Base-by-base conservation (phyloP, 2,329 filamentous ascomycete genomes). In the Colletotrichum simmondsii region DNA sequence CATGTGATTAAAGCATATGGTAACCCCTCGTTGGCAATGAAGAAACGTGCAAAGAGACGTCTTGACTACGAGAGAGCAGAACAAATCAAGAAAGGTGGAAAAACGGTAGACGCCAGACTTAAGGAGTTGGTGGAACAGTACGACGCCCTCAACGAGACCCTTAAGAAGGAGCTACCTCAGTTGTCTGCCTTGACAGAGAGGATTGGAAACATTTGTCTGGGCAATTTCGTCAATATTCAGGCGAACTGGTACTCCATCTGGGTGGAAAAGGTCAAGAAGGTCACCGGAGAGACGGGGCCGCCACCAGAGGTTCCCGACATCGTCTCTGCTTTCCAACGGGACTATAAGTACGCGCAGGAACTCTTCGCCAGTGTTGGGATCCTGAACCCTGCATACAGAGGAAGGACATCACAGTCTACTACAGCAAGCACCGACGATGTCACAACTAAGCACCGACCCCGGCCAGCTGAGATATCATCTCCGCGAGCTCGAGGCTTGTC, bases 21-120 rank as follows among this genome's bases (percentile, higher is more conserved):
- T 65, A 93, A 94, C 46, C 95, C 96, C 2, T 94, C 95, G 61
- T 90, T 95, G 72, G 93, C 97, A 4, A 98, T 98, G 91, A 94
- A 95, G 80, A 98, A 98, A 85, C 93, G 97, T 28, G 93, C 95
- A 77, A 98, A 98, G 85, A 92, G 94, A n/a, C 90, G 97, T 16
- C 85, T 96, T 19, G 95, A 98, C 79, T 98, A 94, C 81, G 94
- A 96, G 75, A 93, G 93, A 76, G 94, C 91, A 77, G 92, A 94
- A 78, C 90, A 93, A 76, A 88, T 95, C 71, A 92, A 93, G 78
- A 93, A 95, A 57, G 88, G 91, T 42, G 94, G 95, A 74, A 95
- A 97, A 82, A 97, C 94, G 77, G 87, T 95, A 14, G 96, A 98
- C 80, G 93, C 95, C 78, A 97, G 96, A 80, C 92, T 95, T 4